These are phyloP conservation scores for Ogataea paraovalis DNA, from an alignment of 805 yeast genomes.

Conservation along the genomic window DNA sequence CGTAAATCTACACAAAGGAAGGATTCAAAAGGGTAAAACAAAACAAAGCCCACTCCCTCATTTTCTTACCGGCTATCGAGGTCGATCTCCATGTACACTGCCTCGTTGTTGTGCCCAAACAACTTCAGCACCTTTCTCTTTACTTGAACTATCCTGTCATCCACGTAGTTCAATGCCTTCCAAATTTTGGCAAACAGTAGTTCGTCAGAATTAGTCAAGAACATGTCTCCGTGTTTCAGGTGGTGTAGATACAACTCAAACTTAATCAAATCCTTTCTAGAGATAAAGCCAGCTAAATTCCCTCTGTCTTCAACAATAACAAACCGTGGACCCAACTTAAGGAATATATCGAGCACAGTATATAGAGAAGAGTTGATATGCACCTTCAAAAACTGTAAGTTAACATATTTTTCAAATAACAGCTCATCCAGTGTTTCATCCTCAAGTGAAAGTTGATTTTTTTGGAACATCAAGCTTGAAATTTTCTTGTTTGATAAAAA, in stretches of 20 bases:
- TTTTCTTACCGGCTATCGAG: background rate
- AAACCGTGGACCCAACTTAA: conserved; percentile 74
- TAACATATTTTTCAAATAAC: conserved; percentile 35
- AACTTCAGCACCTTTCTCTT: background rate
- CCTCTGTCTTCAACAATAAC: conserved; percentile 66
- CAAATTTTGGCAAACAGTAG: conserved; percentile 16
- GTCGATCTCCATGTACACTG: conserved; percentile 1
- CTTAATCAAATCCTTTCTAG: conserved; percentile 77
- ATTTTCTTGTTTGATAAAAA: conserved; percentile 11
- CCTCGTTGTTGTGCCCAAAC: background rate
- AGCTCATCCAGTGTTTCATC: conserved; percentile 8
- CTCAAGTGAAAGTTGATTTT: background rate
- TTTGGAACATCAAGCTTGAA: background rate
- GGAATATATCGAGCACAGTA: conserved; percentile 62
- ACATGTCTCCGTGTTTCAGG: conserved; percentile 23
- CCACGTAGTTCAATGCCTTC: conserved; percentile 9
- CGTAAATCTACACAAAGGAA: background rate
- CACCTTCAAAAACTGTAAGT: conserved; percentile 60
- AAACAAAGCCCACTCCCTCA: background rate
- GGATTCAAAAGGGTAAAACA: background rate
- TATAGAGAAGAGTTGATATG: conserved; percentile 52
- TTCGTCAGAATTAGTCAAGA: conserved; percentile 21
- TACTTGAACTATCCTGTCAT: background rate
- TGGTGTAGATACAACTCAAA: conserved; percentile 43
- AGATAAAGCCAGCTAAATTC: conserved; percentile 64